Conservation (phyloP, 1,284 basidiomycete genomes). For the Cryptococcus maquisensis region DNA sequence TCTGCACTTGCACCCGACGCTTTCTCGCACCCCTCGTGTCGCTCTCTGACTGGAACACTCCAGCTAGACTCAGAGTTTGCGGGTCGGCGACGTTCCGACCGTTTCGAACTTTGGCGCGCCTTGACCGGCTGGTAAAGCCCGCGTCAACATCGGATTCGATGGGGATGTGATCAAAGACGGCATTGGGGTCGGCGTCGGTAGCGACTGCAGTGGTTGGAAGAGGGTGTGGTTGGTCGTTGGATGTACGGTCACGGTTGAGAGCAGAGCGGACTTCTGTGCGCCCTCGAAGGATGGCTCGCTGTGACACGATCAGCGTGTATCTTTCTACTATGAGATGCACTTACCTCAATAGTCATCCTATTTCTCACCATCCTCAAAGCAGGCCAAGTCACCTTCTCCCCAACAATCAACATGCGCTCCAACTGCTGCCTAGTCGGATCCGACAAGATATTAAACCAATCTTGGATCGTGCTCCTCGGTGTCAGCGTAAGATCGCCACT, state of each 20-base stretch:
- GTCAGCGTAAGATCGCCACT: conserved; percentile 60
- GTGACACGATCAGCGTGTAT: conserved; percentile 38
- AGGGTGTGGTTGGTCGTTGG: conserved; percentile 25
- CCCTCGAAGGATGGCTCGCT: conserved; percentile 77
- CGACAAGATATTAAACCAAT: conserved; percentile 77
- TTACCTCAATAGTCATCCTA: conserved; percentile 54
- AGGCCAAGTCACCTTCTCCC: conserved; percentile 90
- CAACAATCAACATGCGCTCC: conserved; percentile 75
- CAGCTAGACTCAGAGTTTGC: neutral
- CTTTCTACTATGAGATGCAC: conserved; percentile 1
- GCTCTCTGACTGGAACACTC: conserved; percentile 10
- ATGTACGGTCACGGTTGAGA: conserved; percentile 38
- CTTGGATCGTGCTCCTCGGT: conserved; percentile 75
- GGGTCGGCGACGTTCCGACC: neutral
- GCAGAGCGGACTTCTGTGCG: conserved; percentile 66
- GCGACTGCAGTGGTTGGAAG: neutral
- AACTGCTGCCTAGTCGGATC: conserved; percentile 78
- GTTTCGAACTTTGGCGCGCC: neutral
- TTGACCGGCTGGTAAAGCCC: conserved; percentile 39
- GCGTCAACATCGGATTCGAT: conserved; percentile 49
- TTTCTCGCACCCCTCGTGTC: conserved; percentile 1
- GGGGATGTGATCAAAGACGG: conserved; percentile 27
- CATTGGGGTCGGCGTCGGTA: conserved; percentile 4
- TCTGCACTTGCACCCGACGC: neutral
- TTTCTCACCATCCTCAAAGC: conserved; percentile 93